Evolutionary conservation across 176 grass and related monocot species (phyloP), one percentile per base, ranked within the genome.

Genomic region (Bolboschoenus planiculmis): DNA sequence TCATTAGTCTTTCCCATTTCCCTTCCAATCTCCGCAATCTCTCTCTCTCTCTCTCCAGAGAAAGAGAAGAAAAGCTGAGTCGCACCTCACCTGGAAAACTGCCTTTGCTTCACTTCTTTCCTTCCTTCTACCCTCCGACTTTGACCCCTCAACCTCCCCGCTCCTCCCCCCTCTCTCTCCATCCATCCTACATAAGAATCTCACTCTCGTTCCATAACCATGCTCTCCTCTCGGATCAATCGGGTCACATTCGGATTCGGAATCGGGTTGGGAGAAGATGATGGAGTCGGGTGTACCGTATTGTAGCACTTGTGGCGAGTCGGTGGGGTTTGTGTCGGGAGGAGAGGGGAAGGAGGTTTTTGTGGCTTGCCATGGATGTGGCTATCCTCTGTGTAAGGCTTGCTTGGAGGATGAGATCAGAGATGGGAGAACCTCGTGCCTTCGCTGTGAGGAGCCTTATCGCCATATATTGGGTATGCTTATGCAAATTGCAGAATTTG

Each of bases 91-190:
- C 16, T 83, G 83, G 85, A 87, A 27, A 87, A 66, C 89, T 76
- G 56, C 84, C 88, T 88, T 95, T 95, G 96, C 92, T 98, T 98
- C 90, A 84, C 88, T 95, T 98, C 56, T 95, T 90, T 91, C 90
- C 90, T 87, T 95, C 92, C 92, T 85, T 95, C 92, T 82, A 95
- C 85, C 96, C 77, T 88, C 85, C 92, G 90, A 88, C 81, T 83
- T 73, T 83, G 96, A 99, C 92, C 78, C 70, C 65, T 56, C 91
- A 99, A 90, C 91, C 57, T 84, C 89, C 79, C 82, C 79, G 68
- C 39, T 78, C 73, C 86, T 40, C 39, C 39, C 39, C 39, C 39
- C 85, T 67, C 78, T 86, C 61, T 71, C 83, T 87, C 83, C 84
- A 83, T 53, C 78, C 83, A n/a, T n/a, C 80, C 26, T 82, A 74